These are phyloP conservation scores for Chytriomyces sp. DNA, from an alignment of 192 early-diverging fungal species.

Conservation along the genomic window DNA sequence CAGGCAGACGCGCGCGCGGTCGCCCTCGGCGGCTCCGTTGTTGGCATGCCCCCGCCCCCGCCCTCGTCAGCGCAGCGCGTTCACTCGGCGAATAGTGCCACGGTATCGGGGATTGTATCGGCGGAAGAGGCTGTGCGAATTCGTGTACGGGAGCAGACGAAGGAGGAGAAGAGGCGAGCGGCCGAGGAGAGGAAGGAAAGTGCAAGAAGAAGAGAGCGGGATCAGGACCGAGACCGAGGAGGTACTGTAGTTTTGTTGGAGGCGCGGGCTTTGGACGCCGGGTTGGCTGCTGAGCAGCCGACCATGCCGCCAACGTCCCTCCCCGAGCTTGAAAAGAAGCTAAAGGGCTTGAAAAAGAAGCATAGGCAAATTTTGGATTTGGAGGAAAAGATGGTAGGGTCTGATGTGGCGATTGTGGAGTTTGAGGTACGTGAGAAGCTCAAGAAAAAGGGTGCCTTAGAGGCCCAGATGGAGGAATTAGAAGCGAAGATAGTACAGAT, in stretches of 20 bases:
- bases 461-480: neutral
- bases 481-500: neutral
- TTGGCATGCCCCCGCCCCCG: neutral
- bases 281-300: neutral
- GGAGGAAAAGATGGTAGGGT: neutral
- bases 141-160: neutral
- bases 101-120: neutral
- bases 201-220: too few relatives aligned
- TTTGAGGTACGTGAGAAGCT: neutral
- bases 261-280: neutral
- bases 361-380: neutral
- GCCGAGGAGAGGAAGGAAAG: too few relatives aligned
- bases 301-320: neutral
- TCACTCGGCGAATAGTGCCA: neutral
- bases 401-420: neutral
- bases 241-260: too few relatives aligned
- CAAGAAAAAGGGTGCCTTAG: neutral
- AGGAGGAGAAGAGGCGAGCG: neutral
- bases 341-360: neutral
- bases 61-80: neutral
- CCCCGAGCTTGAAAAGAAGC: neutral
- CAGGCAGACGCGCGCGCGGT: neutral
- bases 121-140: neutral
- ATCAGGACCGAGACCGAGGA: too few relatives aligned
- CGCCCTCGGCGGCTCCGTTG: too few relatives aligned